These are phyloP conservation scores for Nematodospora valgi DNA, from an alignment of 805 yeast species.

Conservation along the genomic window DNA sequence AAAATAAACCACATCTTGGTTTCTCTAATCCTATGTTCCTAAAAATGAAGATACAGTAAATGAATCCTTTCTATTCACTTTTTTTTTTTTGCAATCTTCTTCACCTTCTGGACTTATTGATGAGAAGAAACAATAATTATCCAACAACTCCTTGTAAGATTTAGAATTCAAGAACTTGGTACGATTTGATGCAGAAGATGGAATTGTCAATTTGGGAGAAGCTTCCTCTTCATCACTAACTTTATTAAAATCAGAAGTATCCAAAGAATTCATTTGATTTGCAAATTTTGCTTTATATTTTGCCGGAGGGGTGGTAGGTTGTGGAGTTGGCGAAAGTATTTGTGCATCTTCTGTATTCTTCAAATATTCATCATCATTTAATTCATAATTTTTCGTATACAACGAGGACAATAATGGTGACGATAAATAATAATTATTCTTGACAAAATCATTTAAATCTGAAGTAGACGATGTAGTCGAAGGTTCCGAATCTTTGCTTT, in stretches of 20 bases:
- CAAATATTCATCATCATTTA: slow-evolving; percentile 6
- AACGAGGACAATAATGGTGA: slow-evolving; percentile 33
- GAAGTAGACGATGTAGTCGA: no score
- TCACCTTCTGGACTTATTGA: slow-evolving; percentile 18
- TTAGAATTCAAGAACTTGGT: slow-evolving; percentile 28
- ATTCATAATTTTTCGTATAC: slow-evolving; percentile 8
- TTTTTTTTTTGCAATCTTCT: slow-evolving; percentile 4
- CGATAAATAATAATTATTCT: slow-evolving; percentile 32
- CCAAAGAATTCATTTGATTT: slow-evolving; percentile 3
- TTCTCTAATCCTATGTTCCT: slow-evolving; percentile 11
- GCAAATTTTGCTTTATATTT: slow-evolving; percentile 6
- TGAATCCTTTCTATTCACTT: slow-evolving; percentile 5
- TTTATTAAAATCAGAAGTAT: not conserved
- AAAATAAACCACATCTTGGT: no score
- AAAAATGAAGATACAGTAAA: slow-evolving; percentile 19
- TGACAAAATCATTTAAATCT: slow-evolving; percentile 30
- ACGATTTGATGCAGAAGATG: not conserved
- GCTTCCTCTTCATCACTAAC: not conserved
- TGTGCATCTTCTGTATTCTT: slow-evolving; percentile 5
- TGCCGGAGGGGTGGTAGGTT: not conserved
- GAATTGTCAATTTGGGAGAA: not conserved
- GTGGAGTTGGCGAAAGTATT: slow-evolving; percentile 3
- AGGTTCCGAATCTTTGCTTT: no score
- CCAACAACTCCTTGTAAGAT: slow-evolving; percentile 54
- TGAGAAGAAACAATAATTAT: slow-evolving; percentile 57